A percentile compares a stretch with the other conserved stretches of the same genome.
phyloP scores from a whole-genome alignment of 257 asterid genomes.

The Datura wrightii region DNA sequence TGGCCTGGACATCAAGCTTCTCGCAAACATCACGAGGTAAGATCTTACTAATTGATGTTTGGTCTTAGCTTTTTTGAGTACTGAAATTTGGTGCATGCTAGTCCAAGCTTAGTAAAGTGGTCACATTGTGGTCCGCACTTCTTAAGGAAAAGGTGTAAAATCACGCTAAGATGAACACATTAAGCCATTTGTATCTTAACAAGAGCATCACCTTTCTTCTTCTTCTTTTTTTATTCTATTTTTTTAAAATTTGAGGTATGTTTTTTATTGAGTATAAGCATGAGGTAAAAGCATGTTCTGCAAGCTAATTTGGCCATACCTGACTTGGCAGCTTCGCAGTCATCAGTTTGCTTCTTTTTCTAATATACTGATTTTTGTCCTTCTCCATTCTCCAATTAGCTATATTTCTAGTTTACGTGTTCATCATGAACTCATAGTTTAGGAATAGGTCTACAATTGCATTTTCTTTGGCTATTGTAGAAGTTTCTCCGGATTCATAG shows the following conservation, averaged over 20 bases:
- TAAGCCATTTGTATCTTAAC: not conserved
- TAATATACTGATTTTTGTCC: not conserved
- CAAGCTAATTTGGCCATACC: not conserved
- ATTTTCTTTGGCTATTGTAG: conserved; percentile 2
- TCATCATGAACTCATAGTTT: conserved; percentile 2
- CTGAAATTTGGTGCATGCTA: not conserved
- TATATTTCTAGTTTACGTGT: not conserved
- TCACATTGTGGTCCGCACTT: not conserved
- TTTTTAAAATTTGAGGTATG: not conserved
- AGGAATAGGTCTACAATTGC: not conserved
- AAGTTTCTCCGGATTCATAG: not conserved
- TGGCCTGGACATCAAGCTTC: conserved; percentile 99
- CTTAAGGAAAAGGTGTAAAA: not conserved
- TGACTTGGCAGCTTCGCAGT: not conserved
- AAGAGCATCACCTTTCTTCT: not conserved
- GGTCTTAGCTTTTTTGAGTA: conserved; percentile 10
- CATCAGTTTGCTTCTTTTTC: not conserved
- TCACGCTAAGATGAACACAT: not conserved
- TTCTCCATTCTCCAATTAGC: conserved; percentile 7
- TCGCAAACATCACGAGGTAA: conserved; percentile 86
- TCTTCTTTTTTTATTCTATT: not conserved
- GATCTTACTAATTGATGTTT: conserved; percentile 17
- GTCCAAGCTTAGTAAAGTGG: conserved; percentile 8
- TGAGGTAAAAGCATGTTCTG: conserved; percentile 1
- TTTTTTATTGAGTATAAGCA: not conserved